phyloP scores from a whole-genome alignment of 345 rosid species.

The Eucalyptus erythrocorys region DNA sequence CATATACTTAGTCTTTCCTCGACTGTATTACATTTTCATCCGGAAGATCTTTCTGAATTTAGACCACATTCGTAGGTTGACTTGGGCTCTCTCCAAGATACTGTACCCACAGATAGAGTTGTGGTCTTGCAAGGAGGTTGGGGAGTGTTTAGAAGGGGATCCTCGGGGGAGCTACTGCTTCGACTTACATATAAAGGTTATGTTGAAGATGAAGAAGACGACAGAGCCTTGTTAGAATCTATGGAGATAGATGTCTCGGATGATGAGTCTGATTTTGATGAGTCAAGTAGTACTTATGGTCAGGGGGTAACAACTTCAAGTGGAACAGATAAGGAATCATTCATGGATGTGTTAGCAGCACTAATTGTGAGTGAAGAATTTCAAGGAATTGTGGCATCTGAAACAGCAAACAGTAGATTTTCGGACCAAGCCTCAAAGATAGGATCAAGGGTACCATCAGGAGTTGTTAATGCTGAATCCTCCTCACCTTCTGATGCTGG shows the following conservation, averaged over 20 bases:
- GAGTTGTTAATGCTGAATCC: constrained; percentile 14
- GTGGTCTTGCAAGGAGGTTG: constrained; percentile 66
- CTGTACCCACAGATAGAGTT: constrained; percentile 85
- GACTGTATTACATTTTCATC: background rate
- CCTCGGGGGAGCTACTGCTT: constrained; percentile 77
- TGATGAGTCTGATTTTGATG: constrained; percentile 75
- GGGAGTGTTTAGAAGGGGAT: constrained; percentile 64
- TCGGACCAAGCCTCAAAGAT: constrained; percentile 22
- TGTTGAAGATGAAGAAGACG: constrained; percentile 98
- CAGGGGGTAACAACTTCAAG: constrained; percentile 15
- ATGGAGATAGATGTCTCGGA: constrained; percentile 44
- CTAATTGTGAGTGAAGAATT: constrained; percentile 90
- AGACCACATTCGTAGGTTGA: constrained; percentile 39
- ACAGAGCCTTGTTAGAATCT: constrained; percentile 28
- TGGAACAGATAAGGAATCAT: constrained; percentile 61
- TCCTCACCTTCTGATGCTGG: constrained; percentile 16
- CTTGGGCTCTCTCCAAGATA: constrained; percentile 72
- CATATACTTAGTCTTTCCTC: background rate
- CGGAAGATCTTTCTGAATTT: background rate
- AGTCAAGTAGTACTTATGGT: constrained; percentile 24
- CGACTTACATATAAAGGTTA: constrained; percentile 94
- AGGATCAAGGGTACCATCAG: constrained; percentile 17
- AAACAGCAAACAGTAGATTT: constrained; percentile 44
- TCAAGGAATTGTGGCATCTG: constrained; percentile 94
- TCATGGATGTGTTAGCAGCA: constrained; percentile 94